phyloP scores from a whole-genome alignment of 2,329 filamentous ascomycete genomes.

The Phialophora verrucosa region DNA sequence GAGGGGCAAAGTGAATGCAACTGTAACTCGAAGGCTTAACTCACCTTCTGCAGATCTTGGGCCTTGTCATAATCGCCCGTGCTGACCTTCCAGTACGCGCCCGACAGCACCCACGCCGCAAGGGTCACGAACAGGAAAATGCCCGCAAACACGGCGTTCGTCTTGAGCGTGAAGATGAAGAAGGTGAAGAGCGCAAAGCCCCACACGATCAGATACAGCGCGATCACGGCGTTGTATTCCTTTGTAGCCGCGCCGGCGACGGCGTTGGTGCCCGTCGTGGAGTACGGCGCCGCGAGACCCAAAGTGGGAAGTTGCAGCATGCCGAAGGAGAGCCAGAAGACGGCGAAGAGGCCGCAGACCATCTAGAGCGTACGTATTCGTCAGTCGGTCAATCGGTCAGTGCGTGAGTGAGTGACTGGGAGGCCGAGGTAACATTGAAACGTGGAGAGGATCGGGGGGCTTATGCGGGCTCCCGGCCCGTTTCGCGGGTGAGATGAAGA shows the following conservation, averaged over 20 bases:
- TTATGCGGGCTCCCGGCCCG: too few relatives aligned
- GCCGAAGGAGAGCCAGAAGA: constrained; percentile 39
- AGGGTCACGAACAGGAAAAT: constrained; percentile 38
- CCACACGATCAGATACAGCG: constrained; percentile 38
- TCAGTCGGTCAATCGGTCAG: not conserved
- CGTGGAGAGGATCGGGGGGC: too few relatives aligned
- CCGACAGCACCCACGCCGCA: constrained; percentile 34
- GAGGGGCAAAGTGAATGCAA: not conserved
- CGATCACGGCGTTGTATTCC: constrained; percentile 38
- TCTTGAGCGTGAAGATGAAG: constrained; percentile 39
- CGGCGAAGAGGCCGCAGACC: constrained; percentile 37
- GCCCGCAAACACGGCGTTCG: constrained; percentile 35
- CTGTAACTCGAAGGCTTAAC: not conserved
- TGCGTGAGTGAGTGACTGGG: too few relatives aligned
- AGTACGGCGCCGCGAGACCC: constrained; percentile 36
- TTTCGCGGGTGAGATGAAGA: not conserved
- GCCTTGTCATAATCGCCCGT: constrained; percentile 34
- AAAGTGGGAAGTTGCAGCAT: constrained; percentile 37
- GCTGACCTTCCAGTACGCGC: constrained; percentile 39
- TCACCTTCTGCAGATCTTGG: constrained; percentile 35
- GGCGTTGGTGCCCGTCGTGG: constrained; percentile 30
- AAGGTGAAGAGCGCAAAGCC: constrained; percentile 38
- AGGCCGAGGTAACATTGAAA: too few relatives aligned
- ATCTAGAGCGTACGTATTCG: constrained; percentile 13
- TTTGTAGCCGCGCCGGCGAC: constrained; percentile 29